A percentile compares a stretch with the other conserved stretches of the same genome.
These are phyloP conservation scores for Penicillium dipodomyicola DNA, from an alignment of 495 filamentous ascomycete species.

Conservation along the genomic window DNA sequence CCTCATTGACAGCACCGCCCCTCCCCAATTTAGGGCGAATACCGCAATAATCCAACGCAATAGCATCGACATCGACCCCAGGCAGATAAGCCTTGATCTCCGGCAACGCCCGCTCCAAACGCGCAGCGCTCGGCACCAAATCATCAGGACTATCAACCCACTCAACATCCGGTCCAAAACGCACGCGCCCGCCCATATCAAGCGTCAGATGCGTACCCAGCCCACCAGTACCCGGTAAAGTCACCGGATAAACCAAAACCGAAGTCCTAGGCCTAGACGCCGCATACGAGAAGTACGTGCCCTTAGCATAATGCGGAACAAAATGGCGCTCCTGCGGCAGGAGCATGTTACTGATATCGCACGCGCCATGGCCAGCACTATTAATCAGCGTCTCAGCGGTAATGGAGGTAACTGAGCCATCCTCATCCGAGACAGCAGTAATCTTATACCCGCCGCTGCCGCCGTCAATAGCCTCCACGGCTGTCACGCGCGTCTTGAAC, in stretches of 20 bases:
- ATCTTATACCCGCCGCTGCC: conserved; percentile 53
- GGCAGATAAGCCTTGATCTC: conserved; percentile 83
- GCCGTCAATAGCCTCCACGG: conserved; percentile 51
- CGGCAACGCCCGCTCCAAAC: conserved; percentile 62
- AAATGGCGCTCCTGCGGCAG: conserved; percentile 57
- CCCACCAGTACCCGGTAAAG: conserved; percentile 73
- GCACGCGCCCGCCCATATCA: conserved; percentile 78
- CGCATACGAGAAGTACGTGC: conserved; percentile 88
- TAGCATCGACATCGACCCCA: conserved; percentile 57
- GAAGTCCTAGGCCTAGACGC: conserved; percentile 60
- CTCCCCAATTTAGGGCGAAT: conserved; percentile 82
- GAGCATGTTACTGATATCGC: conserved; percentile 77
- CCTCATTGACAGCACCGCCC: conserved; percentile 54
- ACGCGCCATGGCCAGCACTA: conserved; percentile 77
- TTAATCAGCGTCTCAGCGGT: conserved; percentile 78
- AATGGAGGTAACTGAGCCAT: conserved; percentile 50
- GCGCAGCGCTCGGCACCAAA: conserved; percentile 50
- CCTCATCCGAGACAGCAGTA: conserved; percentile 45
- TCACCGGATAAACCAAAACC: conserved; percentile 85
- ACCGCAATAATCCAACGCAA: conserved; percentile 85
- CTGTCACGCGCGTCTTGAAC: conserved; percentile 59
- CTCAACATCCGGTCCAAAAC: conserved; percentile 94
- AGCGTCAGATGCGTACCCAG: conserved; percentile 93
- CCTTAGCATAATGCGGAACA: conserved; percentile 81
- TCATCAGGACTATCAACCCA: conserved; percentile 72